Base-by-base conservation (phyloP, 2,329 filamentous ascomycete genomes). In the Balansia obtecta region DNA sequence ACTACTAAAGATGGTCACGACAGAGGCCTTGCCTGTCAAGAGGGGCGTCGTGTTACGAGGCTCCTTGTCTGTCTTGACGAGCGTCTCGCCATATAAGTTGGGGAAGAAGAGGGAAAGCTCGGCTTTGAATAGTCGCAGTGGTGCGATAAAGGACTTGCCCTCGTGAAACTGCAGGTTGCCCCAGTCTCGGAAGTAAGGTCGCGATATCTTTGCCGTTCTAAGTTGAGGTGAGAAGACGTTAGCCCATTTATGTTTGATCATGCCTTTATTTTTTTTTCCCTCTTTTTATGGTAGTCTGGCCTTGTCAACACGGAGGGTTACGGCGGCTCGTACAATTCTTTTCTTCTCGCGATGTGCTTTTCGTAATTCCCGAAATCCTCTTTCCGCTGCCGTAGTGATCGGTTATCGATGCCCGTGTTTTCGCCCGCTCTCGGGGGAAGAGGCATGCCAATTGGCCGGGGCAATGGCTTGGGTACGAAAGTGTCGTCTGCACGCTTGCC, bases 151-250 rank as follows among this genome's bases (percentile, higher is more conserved):
- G 22, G 88, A 88, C 69, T 98, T 98, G 61, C 93, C 93, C 60
- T 89, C 81, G 69, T 93, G 83, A 57, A 83, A 77, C 48, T 76
- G 75, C 67, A 96, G 79, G 68, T 94, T 93, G 53, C 80, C 80
- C 86, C 89, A 96, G 74, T 98, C 91, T 65, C 89, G 86, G 71
- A 95, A 98, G 69, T 98, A 98, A 2, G 91, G 90, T 52, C 87
- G 86, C 18, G 83, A 74, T 62, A 94, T 83, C 65, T 88, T 82
- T 57, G 79, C 76, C 43, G 86, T 86, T 49, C 84, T 88, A 22
- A 40, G 27, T 27, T 27, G 27, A 27, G 27, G 7, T 27, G 27
- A 27, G 27, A 27, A 27, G 27, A 27, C 4, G 27, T 27, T 27
- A 27, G 27, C 4, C 4, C 27, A 27, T 27, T 27, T 7, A 7